Base-by-base conservation (phyloP, 768 basidiomycete species). In the Rhizopogon vesiculosus region DNA sequence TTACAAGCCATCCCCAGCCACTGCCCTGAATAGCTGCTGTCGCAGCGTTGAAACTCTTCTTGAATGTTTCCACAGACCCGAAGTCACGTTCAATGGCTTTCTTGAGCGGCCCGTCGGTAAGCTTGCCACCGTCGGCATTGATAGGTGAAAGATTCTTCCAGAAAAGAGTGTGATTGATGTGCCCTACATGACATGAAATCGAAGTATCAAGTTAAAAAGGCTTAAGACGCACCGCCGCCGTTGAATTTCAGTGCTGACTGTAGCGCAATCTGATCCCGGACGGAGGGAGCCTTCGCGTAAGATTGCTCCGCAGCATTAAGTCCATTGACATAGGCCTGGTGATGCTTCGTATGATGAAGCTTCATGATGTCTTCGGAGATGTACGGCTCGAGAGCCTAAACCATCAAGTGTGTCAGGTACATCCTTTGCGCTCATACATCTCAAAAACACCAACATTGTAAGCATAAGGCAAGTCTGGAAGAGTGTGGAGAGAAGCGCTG, bases 1-100 rank as follows among this genome's bases (percentile, higher is more conserved):
- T 58, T 62, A 87, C 93, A 56, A 99, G 80, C 97, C 97, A 99
- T 44, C 95, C 96, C 97, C 97, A 99, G 2, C 97, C 97, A 62
- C 90, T 93, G 28, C 97, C 97, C 73, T 99, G 97, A 53, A 99
- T 89, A 51, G 81, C 93, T 33, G 89, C 93, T 22, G 96, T 96
- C 59, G 80, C 81, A 25, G 93, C 74, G 72, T 96, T 98, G 71
- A 98, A 82, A 59, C 81, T 78, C 63, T 85, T 87, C 78, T 96
- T 94, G 69, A 98, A 85, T 22, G 73, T 82, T 13, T 94, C 93
- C 51, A 98, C 74, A 3, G 87, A 87, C 12, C 95, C 94, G 66
- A 98, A 99, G 63, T 90, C 87, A 43, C 80, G 76, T 61, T 85
- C 78, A 61, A 96, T 77, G 8, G 89, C 89, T 43, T 82, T 74